These are phyloP conservation scores for Lasiodiplodia sp. DNA, from an alignment of 2,329 filamentous ascomycete genomes.

Conservation along the genomic window DNA sequence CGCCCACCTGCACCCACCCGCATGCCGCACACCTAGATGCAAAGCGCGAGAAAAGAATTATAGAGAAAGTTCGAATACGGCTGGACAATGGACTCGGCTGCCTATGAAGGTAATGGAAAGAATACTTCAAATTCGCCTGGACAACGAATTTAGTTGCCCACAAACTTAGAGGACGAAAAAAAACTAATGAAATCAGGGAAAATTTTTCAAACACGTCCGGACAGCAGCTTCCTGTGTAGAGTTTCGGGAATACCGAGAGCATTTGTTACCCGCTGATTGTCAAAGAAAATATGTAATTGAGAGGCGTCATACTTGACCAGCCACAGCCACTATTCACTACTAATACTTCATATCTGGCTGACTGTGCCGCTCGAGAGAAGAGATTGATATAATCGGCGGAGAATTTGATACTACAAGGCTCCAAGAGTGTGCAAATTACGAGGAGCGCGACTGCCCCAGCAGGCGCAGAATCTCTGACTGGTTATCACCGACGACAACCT, in stretches of 20 bases:
- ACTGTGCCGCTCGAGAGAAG: not conserved
- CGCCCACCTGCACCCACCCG: not conserved
- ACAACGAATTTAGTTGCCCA: no score
- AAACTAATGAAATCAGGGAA: no score
- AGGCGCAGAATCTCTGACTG: constrained; percentile 90
- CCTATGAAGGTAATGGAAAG: no score
- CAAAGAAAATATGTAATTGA: not conserved
- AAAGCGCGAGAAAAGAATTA: no score
- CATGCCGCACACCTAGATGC: not conserved
- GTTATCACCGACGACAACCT: constrained; percentile 76
- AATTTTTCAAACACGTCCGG: no score
- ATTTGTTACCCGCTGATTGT: not conserved
- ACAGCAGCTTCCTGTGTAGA: no score
- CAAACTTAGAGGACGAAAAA: no score
- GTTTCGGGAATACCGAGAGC: no score
- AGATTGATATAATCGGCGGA: not conserved
- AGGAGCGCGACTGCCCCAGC: constrained; percentile 62
- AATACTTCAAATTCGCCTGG: no score
- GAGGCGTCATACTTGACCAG: constrained; percentile 11
- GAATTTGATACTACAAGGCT: not conserved
- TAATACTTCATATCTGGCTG: not conserved
- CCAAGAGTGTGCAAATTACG: not conserved
- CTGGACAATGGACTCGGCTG: no score
- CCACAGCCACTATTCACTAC: not conserved
- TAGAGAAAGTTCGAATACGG: no score